phyloP scores from a whole-genome alignment of 176 grass and related monocot genomes.

The Hyparrhenia diplandra region DNA sequence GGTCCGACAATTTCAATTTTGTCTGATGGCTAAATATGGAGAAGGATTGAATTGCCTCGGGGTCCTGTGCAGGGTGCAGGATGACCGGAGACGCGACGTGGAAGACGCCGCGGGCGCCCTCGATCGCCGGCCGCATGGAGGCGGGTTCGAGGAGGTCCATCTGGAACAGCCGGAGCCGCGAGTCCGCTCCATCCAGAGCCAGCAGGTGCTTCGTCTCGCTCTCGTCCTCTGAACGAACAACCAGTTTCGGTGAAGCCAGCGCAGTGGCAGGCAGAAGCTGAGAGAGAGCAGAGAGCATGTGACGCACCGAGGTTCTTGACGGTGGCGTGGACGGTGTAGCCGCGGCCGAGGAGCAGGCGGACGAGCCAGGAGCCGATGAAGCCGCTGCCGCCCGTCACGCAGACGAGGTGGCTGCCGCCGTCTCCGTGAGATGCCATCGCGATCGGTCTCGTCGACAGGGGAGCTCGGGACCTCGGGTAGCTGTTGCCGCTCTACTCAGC shows the following conservation, averaged over 20 bases:
- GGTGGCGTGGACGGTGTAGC: slow-evolving; percentile 81
- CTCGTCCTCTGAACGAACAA: slow-evolving; percentile 39
- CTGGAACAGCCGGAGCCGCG: slow-evolving; percentile 50
- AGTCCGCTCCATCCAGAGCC: slow-evolving; percentile 42
- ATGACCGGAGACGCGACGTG: slow-evolving; percentile 47
- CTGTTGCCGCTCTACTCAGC: not conserved
- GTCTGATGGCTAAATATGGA: no score
- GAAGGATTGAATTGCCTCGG: slow-evolving; percentile 29
- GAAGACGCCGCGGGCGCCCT: slow-evolving; percentile 51
- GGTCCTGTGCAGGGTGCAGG: slow-evolving; percentile 25
- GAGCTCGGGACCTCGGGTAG: not conserved
- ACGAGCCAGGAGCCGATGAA: slow-evolving; percentile 93
- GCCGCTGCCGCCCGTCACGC: slow-evolving; percentile 75
- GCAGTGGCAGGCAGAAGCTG: not conserved
- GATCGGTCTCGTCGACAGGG: not conserved
- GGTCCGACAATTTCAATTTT: no score
- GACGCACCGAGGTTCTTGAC: slow-evolving; percentile 53
- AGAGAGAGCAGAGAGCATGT: not conserved
- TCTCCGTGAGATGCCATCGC: not conserved
- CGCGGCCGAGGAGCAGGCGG: slow-evolving; percentile 53
- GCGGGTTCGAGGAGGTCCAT: slow-evolving; percentile 49
- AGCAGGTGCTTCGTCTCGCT: slow-evolving; percentile 57
- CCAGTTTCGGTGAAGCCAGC: no score
- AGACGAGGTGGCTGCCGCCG: slow-evolving; percentile 23
- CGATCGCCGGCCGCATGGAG: slow-evolving; percentile 26